Base-by-base conservation (phyloP, 441 rosid genomes). In the Aleurites moluccanus region DNA sequence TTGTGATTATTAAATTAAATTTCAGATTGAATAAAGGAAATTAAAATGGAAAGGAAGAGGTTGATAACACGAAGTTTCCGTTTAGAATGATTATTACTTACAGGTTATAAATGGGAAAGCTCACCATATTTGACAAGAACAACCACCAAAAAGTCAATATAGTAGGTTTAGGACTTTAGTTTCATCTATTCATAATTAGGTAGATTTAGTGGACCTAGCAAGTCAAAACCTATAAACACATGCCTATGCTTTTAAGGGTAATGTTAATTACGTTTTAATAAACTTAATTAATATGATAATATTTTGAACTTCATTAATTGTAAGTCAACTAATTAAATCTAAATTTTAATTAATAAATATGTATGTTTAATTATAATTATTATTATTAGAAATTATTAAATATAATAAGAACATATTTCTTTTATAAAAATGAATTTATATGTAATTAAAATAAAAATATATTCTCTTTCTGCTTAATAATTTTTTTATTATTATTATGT, bases 101-200 rank as follows among this genome's bases (percentile, higher is more conserved):
- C 1, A 23, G 18, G 7, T 10, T 28, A 27, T 4, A 18, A 59
- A 6, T 10, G 57, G 69, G 66, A 8, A 60, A 69, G 71, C 77
- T 59, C 76, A 21, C 80, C 53, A 38, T n/a, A 13, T 40, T 77
- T 81, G 84, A 81, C 76, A 74, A 67, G 21, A 67, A 60, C 45
- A 75, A 53, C 3, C 16, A 3, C 60, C 60, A 23, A 68, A 30
- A 23, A 45, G 75, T 75, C 78, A 77, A 74, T 53, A 10, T 40
- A 33, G 59, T 44, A 61, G 77, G 47, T 38, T 56, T 18, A 35
- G 38, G 7, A 35, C 38, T 35, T 35, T 53, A 59, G 20, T 25
- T 44, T 52, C 67, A 50, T 71, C 35, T 25, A 53, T 23, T 11
- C 67, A 75, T 68, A 55, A 73, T 64, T 42, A 35, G 10, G 9